A percentile compares a stretch with the other conserved stretches of the same genome.
Evolutionary conservation across 2,329 filamentous ascomycete species (phyloP).

Genomic region (Phaeosphaeriaceae sp.): DNA sequence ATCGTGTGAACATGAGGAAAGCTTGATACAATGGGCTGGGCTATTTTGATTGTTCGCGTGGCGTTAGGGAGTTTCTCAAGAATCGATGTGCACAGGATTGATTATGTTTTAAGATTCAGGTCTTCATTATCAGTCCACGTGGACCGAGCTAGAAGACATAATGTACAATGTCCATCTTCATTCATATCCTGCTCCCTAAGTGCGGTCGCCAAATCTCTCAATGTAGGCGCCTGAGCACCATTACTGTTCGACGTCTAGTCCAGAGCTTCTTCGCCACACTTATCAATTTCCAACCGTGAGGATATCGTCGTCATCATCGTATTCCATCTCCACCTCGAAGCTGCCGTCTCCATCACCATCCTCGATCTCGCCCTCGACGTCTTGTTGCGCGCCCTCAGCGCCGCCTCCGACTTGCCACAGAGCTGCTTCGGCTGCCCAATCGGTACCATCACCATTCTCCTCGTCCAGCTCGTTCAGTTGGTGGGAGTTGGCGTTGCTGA

Average conservation of each 20-base stretch:
- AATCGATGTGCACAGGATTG: too few relatives aligned
- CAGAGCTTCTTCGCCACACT: too few relatives aligned
- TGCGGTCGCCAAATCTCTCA: too few relatives aligned
- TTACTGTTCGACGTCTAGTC: too few relatives aligned
- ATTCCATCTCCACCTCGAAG: background rate
- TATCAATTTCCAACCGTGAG: too few relatives aligned
- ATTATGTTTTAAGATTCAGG: too few relatives aligned
- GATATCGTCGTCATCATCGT: background rate
- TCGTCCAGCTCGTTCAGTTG: background rate
- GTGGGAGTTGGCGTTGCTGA: background rate
- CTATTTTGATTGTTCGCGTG: background rate
- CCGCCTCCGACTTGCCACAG: background rate
- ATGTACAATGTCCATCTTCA: too few relatives aligned
- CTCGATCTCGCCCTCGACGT: background rate
- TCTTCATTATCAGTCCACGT: too few relatives aligned
- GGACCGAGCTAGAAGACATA: too few relatives aligned
- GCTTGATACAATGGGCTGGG: background rate
- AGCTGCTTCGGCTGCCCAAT: background rate
- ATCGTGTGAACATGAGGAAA: too few relatives aligned
- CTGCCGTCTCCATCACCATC: background rate
- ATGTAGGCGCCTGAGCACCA: too few relatives aligned
- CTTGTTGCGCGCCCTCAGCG: background rate
- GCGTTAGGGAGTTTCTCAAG: background rate
- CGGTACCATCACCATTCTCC: background rate
- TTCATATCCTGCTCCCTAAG: too few relatives aligned